Conservation (phyloP, 495 filamentous ascomycete genomes). For the Lasiosphaeriaceae sp. region DNA sequence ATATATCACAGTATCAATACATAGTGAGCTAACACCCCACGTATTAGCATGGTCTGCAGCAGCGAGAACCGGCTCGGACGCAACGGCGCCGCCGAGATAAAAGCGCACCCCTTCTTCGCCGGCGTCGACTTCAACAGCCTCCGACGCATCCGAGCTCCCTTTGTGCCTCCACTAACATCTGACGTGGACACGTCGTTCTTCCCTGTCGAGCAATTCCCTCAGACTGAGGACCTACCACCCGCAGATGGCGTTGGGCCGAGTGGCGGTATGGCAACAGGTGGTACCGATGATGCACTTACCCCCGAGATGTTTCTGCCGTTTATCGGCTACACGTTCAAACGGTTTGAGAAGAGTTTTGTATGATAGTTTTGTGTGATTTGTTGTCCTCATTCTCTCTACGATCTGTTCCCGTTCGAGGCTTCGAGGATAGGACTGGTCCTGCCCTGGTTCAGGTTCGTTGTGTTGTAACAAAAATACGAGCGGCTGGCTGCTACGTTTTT, state of each 20-base stretch:
- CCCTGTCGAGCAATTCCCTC: constrained; percentile 88
- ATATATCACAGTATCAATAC: no score
- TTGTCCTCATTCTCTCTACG: no score
- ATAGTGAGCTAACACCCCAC: neutral
- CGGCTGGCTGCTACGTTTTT: no score
- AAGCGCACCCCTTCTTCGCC: constrained; percentile 84
- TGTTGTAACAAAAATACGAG: no score
- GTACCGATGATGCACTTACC: constrained; percentile 24
- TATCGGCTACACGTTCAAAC: constrained; percentile 96
- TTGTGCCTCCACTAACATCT: constrained; percentile 81
- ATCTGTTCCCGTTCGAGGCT: no score
- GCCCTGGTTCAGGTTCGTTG: no score
- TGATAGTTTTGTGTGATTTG: constrained; percentile 36
- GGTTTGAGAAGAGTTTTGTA: constrained; percentile 67
- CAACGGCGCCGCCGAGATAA: constrained; percentile 77
- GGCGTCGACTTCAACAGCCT: constrained; percentile 84
- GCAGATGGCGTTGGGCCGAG: constrained; percentile 64
- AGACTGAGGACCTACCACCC: constrained; percentile 22
- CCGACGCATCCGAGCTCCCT: constrained; percentile 80
- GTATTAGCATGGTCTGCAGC: constrained; percentile 78
- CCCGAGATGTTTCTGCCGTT: constrained; percentile 86
- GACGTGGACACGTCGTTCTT: constrained; percentile 93
- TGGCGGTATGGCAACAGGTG: constrained; percentile 32
- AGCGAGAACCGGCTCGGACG: constrained; percentile 84
- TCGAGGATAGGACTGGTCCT: no score